Evolutionary conservation across 164 flowering plant genomes (phyloP), one percentile per base, ranked within the genome.

Genomic region (Stephania japonica): DNA sequence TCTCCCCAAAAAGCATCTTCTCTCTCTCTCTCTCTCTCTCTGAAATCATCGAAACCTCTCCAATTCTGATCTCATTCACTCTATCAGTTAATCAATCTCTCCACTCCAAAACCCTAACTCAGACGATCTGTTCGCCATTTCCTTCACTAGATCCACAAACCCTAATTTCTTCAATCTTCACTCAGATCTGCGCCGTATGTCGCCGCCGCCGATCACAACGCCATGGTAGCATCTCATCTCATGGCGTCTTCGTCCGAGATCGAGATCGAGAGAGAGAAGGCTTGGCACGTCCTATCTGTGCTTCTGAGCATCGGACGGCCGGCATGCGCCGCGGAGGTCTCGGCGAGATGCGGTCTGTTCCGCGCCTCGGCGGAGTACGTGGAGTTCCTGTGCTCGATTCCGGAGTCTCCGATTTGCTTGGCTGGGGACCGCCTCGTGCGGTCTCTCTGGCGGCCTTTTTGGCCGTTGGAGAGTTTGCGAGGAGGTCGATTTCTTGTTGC

Each of bases 371-470:
- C 81, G 1, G 81, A 82, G 19, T 74, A 72, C 50, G 71, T 86
- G 18, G 73, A 70, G 67, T 81, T 69, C 72, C 80, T 85, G 7
- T 86, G 89, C 69, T 72, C 79, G 11, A 70, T 86, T 50, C 86
- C 83, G 38, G 73, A 72, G 62, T 88, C 88, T 25, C 89, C 91
- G 0, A 25, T 87, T 25, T 44, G 41, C 19, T 69, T 83, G 71
- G 73, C 72, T 2, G 70, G 23, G 8, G 66, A 73, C 65, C 70
- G 25, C 70, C 72, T 73, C 23, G 84, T 88, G 7, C 80, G 5
- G 41, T 77, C 7, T 84, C 88, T 14, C 2, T 19, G 6, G 42
- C 23, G 10, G 83, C 80, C 1, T 4, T 72, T 21, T 67, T 47
- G 2, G 67, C 78, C 43, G 43, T 75, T 23, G 69, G 70, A 5